Evolutionary conservation across 495 filamentous ascomycete species (phyloP).

Genomic region (Rusavskia elegans): DNA sequence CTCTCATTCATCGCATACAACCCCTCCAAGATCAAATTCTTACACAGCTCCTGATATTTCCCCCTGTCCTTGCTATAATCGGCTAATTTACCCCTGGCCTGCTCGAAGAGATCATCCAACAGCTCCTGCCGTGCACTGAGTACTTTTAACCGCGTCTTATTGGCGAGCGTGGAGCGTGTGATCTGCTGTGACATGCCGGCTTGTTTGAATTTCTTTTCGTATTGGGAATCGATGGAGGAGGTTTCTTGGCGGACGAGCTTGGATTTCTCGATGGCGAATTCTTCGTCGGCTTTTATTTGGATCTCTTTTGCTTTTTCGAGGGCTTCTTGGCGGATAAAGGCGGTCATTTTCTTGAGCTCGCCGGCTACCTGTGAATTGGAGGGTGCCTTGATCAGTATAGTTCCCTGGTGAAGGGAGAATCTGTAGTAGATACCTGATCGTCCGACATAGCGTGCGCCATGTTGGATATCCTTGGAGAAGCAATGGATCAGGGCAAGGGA

Average conservation of each 20-base stretch:
- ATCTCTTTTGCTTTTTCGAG: conserved; percentile 94
- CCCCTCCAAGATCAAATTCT: conserved; percentile 75
- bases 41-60: conserved; percentile 59
- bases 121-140: conserved; percentile 76
- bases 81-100: conserved; percentile 51
- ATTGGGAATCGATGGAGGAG: conserved; percentile 72
- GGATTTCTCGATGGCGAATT: conserved; percentile 95
- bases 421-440: conserved; percentile 57
- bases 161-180: conserved; percentile 80
- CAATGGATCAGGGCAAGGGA: background rate
- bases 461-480: conserved; percentile 17
- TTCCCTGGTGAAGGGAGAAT: background rate
- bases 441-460: conserved; percentile 97
- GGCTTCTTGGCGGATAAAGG: conserved; percentile 98
- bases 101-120: conserved; percentile 81
- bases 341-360: conserved; percentile 99
- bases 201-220: conserved; percentile 97
- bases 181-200: conserved; percentile 96
- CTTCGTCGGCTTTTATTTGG: conserved; percentile 91
- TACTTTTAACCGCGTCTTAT: conserved; percentile 83
- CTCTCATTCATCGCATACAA: conserved; percentile 73
- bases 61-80: conserved; percentile 46
- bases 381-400: conserved; percentile 2
- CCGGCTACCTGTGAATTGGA: conserved; percentile 50
- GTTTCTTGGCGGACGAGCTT: conserved; percentile 95